Base-by-base conservation (phyloP, 768 basidiomycete genomes). In the Kwoniella sp. region DNA sequence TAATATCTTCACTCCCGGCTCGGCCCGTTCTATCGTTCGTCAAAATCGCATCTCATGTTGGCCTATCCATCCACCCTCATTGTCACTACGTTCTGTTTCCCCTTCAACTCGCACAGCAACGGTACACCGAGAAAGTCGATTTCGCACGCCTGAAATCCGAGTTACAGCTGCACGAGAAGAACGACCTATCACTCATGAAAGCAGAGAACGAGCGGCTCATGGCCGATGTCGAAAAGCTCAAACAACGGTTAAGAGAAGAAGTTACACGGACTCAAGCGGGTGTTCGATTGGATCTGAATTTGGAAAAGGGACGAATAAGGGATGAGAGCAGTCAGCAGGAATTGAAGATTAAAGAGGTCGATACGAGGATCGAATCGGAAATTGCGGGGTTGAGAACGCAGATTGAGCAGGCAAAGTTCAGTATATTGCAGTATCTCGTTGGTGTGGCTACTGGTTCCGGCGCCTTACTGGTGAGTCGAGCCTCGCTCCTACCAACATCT, bases 141-240 rank as follows among this genome's bases (percentile, higher is more conserved):
- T 96, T 97, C 80, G 90, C 93, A 2, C 90, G 92, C 79, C 88
- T 94, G 68, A 96, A 96, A 82, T 94, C 92, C 22, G 95, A 96
- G 79, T 85, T 99, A 27, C 91, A 97, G 80, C 83, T 98, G 37
- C 91, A 90, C 84, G 93, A 95, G 83, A 93, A 92, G 85, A 96
- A 97, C 69, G 95, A 99, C 76, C 84, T 96, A 33, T 88, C 92
- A 25, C 88, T 90, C 85, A 88, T 98, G 82, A 95, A 93, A 81
- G 89, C 91, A 22, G 95, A 97, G 84, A 97, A 91, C 71, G 96
- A 98, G 77, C 86, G 95, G n/a, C 60, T 99, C 30, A 83, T 90
- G 61, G 83, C 86, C 25, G 96, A 98, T 76, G 87, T 97, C 62
- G 92, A 96, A 83, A 92, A 92, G 81, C 84, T 99, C 47, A 96